Conservation (phyloP, 495 filamentous ascomycete genomes). For the Chlorociboria aeruginascens region DNA sequence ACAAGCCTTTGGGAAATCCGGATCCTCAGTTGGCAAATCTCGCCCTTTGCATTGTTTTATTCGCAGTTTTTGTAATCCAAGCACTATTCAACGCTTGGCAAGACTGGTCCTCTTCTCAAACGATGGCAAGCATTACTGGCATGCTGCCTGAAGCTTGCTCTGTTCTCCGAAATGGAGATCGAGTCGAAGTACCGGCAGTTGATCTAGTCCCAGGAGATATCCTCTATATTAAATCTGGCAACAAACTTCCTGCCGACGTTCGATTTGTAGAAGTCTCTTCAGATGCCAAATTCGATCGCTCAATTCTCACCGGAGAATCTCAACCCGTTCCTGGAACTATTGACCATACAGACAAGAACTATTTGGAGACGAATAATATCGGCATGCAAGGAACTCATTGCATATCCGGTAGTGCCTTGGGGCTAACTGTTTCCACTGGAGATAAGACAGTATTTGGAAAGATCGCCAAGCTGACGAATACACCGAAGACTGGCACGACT, state of each 20-base stretch:
- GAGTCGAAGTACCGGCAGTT: slow-evolving; percentile 32
- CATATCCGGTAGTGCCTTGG: slow-evolving; percentile 47
- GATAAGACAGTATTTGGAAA: slow-evolving; percentile 22
- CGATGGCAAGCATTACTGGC: slow-evolving; percentile 48
- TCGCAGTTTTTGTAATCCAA: slow-evolving; percentile 52
- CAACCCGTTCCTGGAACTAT: slow-evolving; percentile 46
- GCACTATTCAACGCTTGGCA: slow-evolving; percentile 53
- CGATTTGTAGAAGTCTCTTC: slow-evolving; percentile 48
- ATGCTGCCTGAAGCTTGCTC: slow-evolving; percentile 54
- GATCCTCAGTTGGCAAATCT: slow-evolving; percentile 45
- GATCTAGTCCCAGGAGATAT: slow-evolving; percentile 59
- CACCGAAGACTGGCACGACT: slow-evolving; percentile 46
- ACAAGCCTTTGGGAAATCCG: slow-evolving; percentile 55
- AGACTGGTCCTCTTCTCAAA: slow-evolving; percentile 46
- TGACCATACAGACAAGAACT: slow-evolving; percentile 52
- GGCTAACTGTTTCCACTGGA: slow-evolving; percentile 44
- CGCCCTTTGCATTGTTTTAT: slow-evolving; percentile 49
- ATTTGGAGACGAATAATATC: slow-evolving; percentile 58
- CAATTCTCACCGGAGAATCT: slow-evolving; percentile 56
- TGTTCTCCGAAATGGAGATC: slow-evolving; percentile 42
- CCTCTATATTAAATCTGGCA: slow-evolving; percentile 46
- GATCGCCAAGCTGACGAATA: slow-evolving; percentile 51
- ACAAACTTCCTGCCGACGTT: slow-evolving; percentile 56
- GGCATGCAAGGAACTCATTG: slow-evolving; percentile 58
- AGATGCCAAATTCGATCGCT: slow-evolving; percentile 59